Evolutionary conservation across 2,329 filamentous ascomycete species (phyloP).

Genomic region (Coleophoma cylindrospora): DNA sequence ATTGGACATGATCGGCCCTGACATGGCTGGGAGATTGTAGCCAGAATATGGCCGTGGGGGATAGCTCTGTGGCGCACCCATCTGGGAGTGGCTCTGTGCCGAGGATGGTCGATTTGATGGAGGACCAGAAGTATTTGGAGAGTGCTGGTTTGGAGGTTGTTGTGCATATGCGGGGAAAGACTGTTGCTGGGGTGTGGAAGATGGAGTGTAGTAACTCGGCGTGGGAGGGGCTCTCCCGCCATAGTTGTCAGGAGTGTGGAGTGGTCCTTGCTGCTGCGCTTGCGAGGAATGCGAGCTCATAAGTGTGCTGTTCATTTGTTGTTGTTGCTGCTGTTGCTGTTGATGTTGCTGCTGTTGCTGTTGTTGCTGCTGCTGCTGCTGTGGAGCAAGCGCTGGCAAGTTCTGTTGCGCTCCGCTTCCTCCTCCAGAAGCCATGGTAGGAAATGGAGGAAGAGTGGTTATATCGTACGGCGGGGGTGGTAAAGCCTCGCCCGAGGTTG

Average conservation of each 20-base stretch:
- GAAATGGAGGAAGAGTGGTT: constrained; percentile 57
- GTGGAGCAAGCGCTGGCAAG: constrained; percentile 31
- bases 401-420: constrained; percentile 26
- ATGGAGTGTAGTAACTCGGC: constrained; percentile 50
- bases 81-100: constrained; percentile 32
- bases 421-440: constrained; percentile 50
- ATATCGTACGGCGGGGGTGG: constrained; percentile 64
- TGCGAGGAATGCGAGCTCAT: constrained; percentile 45
- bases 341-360: constrained; percentile 24
- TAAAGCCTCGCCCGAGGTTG: constrained; percentile 56
- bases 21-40: constrained; percentile 57
- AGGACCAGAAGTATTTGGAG: constrained; percentile 31
- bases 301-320: constrained; percentile 36
- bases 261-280: constrained; percentile 44
- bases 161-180: constrained; percentile 43
- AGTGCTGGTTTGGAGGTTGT: constrained; percentile 42
- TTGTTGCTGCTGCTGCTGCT: constrained; percentile 23
- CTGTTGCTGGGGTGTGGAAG: constrained; percentile 41
- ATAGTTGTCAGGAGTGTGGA: constrained; percentile 56
- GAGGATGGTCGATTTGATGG: constrained; percentile 30
- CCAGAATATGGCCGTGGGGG: constrained; percentile 38
- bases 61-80: constrained; percentile 53
- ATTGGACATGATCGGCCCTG: constrained; percentile 71
- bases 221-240: constrained; percentile 49
- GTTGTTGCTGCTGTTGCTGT: constrained; percentile 12